Conservation (phyloP, 169 alveolate species). For the Hammondia hammondi region DNA sequence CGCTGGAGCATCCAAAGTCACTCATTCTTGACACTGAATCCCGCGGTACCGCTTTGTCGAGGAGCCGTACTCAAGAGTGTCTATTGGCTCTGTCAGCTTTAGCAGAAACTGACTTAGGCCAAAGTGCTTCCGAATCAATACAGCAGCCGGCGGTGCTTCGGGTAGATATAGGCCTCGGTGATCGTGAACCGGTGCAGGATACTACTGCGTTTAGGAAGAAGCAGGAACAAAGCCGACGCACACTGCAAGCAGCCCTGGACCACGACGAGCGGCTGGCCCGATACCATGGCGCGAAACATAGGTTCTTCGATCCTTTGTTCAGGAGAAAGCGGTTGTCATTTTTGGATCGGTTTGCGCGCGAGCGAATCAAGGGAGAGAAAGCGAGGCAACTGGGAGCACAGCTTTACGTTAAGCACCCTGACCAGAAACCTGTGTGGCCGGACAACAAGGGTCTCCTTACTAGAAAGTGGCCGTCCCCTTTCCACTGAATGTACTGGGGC, state of each 20-base stretch:
- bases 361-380: conserved; percentile 45
- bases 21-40: neutral
- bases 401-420: conserved; percentile 47
- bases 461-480: conserved; percentile 69
- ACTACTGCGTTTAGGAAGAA: neutral
- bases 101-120: neutral
- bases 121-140: neutral
- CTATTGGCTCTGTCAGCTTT: neutral
- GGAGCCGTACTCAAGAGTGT: neutral
- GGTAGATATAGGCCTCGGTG: neutral
- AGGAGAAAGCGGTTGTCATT: conserved; percentile 42
- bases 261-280: conserved; percentile 11
- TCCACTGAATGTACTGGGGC: neutral
- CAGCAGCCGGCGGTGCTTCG: neutral
- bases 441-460: conserved; percentile 57
- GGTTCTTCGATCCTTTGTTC: conserved; percentile 68
- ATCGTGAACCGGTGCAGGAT: conserved; percentile 6
- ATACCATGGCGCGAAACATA: conserved; percentile 2
- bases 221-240: conserved; percentile 15
- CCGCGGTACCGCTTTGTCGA: neutral
- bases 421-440: conserved; percentile 47
- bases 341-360: conserved; percentile 48
- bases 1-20: neutral
- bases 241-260: neutral
- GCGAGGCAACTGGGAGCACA: conserved; percentile 15